phyloP scores from a whole-genome alignment of 257 asterid genomes.

The Solanum neorickii region DNA sequence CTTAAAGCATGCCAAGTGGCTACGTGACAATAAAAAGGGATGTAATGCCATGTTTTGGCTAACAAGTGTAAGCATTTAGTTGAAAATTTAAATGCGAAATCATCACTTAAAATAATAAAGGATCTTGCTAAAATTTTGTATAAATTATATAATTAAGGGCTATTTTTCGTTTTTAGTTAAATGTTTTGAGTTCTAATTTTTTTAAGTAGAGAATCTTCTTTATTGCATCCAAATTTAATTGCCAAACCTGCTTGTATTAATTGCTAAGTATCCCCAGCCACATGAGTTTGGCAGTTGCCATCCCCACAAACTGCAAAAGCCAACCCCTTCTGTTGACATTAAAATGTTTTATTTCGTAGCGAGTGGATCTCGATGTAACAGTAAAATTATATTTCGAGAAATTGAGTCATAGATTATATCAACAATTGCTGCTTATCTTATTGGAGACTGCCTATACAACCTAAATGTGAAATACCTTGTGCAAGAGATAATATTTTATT shows the following conservation, averaged over 20 bases:
- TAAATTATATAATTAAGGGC: background rate
- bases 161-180: no score
- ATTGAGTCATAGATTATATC: background rate
- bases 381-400: background rate
- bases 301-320: background rate
- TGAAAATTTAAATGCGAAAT: background rate
- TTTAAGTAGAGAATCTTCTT: no score
- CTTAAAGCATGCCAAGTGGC: no score
- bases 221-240: no score
- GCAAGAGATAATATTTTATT: background rate
- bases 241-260: background rate
- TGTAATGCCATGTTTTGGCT: background rate
- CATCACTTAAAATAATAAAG: background rate
- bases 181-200: no score
- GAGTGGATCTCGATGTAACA: rapidly evolving
- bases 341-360: background rate
- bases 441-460: background rate
- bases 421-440: background rate
- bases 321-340: background rate
- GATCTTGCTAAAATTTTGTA: background rate
- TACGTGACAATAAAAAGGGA: no score
- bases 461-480: background rate
- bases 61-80: background rate
- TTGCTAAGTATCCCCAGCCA: background rate
- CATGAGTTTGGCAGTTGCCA: background rate